These are phyloP conservation scores for Phycomyces blakesleeanus DNA, from an alignment of 192 early-diverging fungal species.

Conservation along the genomic window DNA sequence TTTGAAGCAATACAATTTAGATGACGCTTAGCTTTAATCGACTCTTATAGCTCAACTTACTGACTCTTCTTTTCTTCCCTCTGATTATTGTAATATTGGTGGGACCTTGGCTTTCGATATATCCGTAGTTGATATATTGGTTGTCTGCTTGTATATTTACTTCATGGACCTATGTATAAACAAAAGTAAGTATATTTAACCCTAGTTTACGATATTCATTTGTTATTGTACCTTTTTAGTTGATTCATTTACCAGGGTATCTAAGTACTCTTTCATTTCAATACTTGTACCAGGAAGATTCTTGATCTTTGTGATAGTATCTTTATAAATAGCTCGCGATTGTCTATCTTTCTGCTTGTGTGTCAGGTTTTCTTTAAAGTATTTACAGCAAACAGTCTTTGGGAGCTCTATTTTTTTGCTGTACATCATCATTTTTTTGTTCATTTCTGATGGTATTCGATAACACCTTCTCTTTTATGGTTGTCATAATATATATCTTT, in stretches of 20 bases:
- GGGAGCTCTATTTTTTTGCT: too few relatives aligned
- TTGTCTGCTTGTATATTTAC: not conserved
- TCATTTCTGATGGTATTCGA: too few relatives aligned
- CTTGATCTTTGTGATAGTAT: not conserved
- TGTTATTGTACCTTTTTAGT: not conserved
- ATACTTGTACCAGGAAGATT: not conserved
- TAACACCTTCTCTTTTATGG: too few relatives aligned
- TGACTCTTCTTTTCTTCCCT: not conserved
- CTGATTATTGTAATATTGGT: not conserved
- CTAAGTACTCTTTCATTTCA: conserved; percentile 5
- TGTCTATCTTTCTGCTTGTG: too few relatives aligned
- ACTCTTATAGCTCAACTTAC: conserved; percentile 1
- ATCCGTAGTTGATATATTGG: conserved; percentile 7
- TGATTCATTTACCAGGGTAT: not conserved
- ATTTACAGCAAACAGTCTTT: too few relatives aligned
- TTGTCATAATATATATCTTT: too few relatives aligned
- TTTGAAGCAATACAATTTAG: too few relatives aligned
- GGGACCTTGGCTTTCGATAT: conserved; percentile 1
- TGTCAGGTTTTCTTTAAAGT: too few relatives aligned
- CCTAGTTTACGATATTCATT: conserved; percentile 6
- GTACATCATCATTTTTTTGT: too few relatives aligned
- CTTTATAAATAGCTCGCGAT: conserved; percentile 4
- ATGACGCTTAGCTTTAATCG: conserved; percentile 1
- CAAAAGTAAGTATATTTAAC: conserved; percentile 1
- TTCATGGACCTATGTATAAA: conserved; percentile 3